Percentiles rank a stretch among this genome's conserved stretches.
phyloP scores from a whole-genome alignment of 2,329 filamentous ascomycete species.

The Xylariomycetidae sp. region DNA sequence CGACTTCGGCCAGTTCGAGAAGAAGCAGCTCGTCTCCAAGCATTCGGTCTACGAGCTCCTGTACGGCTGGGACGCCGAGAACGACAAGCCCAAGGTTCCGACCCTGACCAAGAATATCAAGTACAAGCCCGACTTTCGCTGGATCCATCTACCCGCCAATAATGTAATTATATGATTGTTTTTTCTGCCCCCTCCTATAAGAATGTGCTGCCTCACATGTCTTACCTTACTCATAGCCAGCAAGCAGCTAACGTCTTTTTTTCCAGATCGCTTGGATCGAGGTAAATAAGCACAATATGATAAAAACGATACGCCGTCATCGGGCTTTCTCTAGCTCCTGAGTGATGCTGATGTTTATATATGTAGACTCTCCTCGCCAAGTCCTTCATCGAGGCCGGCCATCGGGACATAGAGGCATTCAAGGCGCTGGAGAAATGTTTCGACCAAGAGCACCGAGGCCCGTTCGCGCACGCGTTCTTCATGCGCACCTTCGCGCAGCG shows the following conservation, averaged over 20 bases:
- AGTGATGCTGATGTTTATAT: too few relatives aligned
- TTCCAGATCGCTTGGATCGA: constrained; percentile 57
- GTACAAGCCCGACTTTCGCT: constrained; percentile 43
- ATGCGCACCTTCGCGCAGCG: constrained; percentile 57
- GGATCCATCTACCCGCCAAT: constrained; percentile 50
- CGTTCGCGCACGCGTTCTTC: constrained; percentile 54
- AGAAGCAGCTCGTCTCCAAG: constrained; percentile 41
- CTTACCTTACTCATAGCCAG: too few relatives aligned
- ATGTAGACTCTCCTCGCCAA: constrained; percentile 53
- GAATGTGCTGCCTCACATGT: too few relatives aligned
- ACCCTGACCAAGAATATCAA: constrained; percentile 40
- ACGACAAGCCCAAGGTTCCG: constrained; percentile 40
- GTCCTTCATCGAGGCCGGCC: constrained; percentile 58
- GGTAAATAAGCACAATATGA: constrained; percentile 22
- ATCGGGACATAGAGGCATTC: constrained; percentile 58
- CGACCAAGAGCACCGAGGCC: constrained; percentile 56
- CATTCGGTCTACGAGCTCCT: constrained; percentile 46
- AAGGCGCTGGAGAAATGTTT: constrained; percentile 59
- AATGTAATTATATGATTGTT: too few relatives aligned
- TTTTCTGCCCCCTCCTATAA: too few relatives aligned
- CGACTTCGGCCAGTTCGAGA: constrained; percentile 42
- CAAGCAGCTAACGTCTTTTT: too few relatives aligned
- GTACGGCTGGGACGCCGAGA: constrained; percentile 44
- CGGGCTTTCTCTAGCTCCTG: too few relatives aligned
- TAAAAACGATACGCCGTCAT: too few relatives aligned